These are phyloP conservation scores for Candida takata DNA, from an alignment of 805 yeast genomes.

Conservation along the genomic window DNA sequence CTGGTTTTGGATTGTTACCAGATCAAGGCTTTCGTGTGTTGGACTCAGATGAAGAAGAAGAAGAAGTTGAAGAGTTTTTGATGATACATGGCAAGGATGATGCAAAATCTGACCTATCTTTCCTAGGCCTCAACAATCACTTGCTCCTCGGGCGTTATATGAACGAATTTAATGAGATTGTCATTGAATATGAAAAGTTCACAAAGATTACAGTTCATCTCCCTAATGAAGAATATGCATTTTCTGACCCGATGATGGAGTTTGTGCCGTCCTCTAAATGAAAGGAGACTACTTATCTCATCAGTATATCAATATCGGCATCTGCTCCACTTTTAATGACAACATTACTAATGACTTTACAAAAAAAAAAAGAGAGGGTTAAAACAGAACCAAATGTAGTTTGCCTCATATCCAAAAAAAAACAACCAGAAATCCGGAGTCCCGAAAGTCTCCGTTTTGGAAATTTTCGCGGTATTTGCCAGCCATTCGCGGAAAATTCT, in stretches of 20 bases:
- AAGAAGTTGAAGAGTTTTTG: constrained; percentile 12
- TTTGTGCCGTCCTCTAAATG: background rate
- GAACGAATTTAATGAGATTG: constrained; percentile 43
- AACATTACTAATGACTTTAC: too few relatives aligned
- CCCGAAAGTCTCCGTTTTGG: too few relatives aligned
- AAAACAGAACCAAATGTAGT: too few relatives aligned
- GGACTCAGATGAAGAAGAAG: constrained; percentile 14
- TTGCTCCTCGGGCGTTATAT: constrained; percentile 38
- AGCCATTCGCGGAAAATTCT: too few relatives aligned
- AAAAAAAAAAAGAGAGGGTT: too few relatives aligned
- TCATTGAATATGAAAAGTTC: constrained; percentile 41
- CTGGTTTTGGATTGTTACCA: constrained; percentile 1
- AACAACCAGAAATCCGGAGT: too few relatives aligned
- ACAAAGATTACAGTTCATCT: constrained; percentile 22
- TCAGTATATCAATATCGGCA: too few relatives aligned
- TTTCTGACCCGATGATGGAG: constrained; percentile 12
- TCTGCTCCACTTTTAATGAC: too few relatives aligned
- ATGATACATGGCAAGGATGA: constrained; percentile 4
- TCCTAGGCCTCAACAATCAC: constrained; percentile 18
- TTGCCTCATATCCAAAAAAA: too few relatives aligned
- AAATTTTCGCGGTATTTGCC: too few relatives aligned
- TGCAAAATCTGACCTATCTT: constrained; percentile 1
- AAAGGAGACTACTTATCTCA: too few relatives aligned
- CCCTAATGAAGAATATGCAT: constrained; percentile 6
- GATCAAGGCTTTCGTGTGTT: background rate